Base-by-base conservation (phyloP, 1,284 basidiomycete genomes). In the Malassezia dermatis region DNA sequence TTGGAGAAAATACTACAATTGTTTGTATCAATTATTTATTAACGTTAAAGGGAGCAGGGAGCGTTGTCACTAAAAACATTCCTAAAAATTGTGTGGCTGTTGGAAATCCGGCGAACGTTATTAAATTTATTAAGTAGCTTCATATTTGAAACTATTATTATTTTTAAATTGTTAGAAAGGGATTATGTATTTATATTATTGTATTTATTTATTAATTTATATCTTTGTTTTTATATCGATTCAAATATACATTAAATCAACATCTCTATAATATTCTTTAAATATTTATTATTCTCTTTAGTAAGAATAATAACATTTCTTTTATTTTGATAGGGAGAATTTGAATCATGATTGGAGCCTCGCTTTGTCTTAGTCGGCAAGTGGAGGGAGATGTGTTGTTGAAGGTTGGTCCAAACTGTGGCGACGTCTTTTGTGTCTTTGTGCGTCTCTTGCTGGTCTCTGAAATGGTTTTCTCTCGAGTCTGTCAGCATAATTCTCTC, bases 1-100 rank as follows among this genome's bases (percentile, higher is more conserved):
- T 62, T 44, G 60, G 60, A 23, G 21, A 60, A 35, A 53, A 59
- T 26, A 13, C 19, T 7, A 62, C 60, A 28, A 59, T 62, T 53
- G 55, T 57, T 44, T 42, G 54, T 37, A 23, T 37, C 10, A 47
- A 19, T 49, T 26, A 31, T 35, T 19, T 19, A 37, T 42, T 53
- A 46, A 28, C n/a, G 27, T 28, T 27, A 12, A 41, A 57, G 49
- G 58, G 60, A 11, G 57, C 58, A 10, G 51, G 58, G 7, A 57
- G 54, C 34, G 58, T 60, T 13, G 60, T 62, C 2, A 57, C 60
- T 13, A 53, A 48, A 31, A 30, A 53, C 40, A 57, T 62, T 49
- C 51, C 58, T n/a, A 13, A 27, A n/a, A 56, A 59, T 34, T 43
- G 26, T 32, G 56, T 62, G n/a, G 60, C 58, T 12, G 45, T 51